Base-by-base conservation (phyloP, 192 early-diverging fungal species). In the Chytriomyces confervae region DNA sequence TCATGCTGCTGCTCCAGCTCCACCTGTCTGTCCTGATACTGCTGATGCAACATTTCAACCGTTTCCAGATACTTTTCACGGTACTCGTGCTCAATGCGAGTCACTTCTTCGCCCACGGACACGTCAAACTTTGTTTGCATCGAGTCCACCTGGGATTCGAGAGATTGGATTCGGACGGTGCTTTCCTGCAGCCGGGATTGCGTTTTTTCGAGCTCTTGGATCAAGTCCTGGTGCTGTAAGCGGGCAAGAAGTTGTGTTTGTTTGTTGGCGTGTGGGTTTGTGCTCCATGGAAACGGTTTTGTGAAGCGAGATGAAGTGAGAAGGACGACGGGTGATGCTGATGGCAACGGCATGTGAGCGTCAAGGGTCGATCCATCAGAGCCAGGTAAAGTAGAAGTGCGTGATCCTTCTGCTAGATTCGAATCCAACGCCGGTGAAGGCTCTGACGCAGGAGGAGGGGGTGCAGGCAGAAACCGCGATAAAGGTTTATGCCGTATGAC, bases 71-170 rank as follows among this genome's bases (percentile, higher is more conserved):
- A 76, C 36, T 50, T 23, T 20, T 48, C 44, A 2, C 29, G 16
- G 6, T 61, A 53, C n/a, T 64, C 74, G 2, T 64, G 47, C 49
- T 76, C 74, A 18, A 76, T 7, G 1, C 43, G n/a, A 11, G 13
- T 18, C 10, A 76, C 23, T 43, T 76, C 74, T 44, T 65, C 61
- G 2, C 27, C 51, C 2, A 76, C 61, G 36, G 50, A 36, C 10
- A 20, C 49, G 10, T 76, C 74, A 24, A 76, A 76, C 23, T 16
- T 18, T 11, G 24, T 8, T 51, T 76, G 62, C 74, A 76, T 64
- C 2, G 61, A 10, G 23, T 48, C n/a, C 11, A 76, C 27, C 16
- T 36, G 62, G 9, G 20, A 27, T 43, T 66, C 44, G 61, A 51
- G n/a, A 50, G 6, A 13, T 8, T 49, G 27, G 8, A 24, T 53